Base-by-base conservation (phyloP, 1,139 yeast species). In the Scheffersomyces quercinus region DNA sequence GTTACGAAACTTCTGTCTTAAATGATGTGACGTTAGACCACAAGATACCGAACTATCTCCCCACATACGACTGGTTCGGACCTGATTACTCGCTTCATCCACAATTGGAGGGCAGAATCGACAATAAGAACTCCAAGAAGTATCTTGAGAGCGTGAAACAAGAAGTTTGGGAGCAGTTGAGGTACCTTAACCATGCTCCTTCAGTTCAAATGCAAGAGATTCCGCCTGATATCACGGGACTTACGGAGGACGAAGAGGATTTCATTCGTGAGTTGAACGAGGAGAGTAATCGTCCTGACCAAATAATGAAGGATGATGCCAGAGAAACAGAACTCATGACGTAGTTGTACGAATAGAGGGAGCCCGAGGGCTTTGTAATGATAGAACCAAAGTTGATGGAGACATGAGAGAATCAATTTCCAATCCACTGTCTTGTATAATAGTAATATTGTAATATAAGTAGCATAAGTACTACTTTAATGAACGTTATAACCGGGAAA, bases 31-130 rank as follows among this genome's bases (percentile, higher is more conserved):
- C 86, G 20, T 65, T 93, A 44, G 88, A 87, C 44, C 76, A 85
- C 24, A 82, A 82, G 51, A 74, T 93, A 40, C 99, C 99, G 0
- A 82, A 82, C 33, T 76, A 76, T 35, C 64, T 91, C 41, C 97
- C 98, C 1, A 88, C 90, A 46, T 82, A 87, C 60, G 83, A 85
- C 52, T 88, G 91, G 78, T 93, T 90, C 70, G 95, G 90, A 9
- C 99, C 98, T 0, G 98, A 93, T 63, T 87, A 80, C 65, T 82
- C 93, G 13, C 70, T 93, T 43, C 97, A 90, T 62, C 99, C 98
- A 2, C 88, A 85, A 46, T 68, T 93, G 32, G 95, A 91, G 45
- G 97, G 96, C 46, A 76, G 90, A 45, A 76, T 90, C 29, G 97
- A 91, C 56, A 93, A 93, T 64, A 88, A 87, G 59, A 93, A 93